Conservation (phyloP, 1,284 basidiomycete genomes). For the Wolfiporia cocos region DNA sequence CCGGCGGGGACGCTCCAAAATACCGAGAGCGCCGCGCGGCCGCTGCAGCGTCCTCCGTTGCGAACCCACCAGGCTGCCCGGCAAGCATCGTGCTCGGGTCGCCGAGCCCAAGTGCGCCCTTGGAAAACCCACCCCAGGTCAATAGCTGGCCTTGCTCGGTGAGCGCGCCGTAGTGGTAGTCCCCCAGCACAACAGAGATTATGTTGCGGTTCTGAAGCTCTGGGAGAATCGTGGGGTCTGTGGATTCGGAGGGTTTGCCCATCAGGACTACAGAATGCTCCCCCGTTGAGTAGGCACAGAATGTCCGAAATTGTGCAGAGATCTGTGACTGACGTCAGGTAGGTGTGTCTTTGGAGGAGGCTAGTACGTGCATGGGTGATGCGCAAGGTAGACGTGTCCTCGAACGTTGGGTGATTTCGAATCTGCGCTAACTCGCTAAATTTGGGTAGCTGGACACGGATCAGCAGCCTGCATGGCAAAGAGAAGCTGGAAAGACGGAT, state of each 20-base stretch:
- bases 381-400: constrained; percentile 1
- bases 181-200: constrained; percentile 83
- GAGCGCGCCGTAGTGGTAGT: constrained; percentile 86
- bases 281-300: constrained; percentile 78
- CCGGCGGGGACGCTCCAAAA: constrained; percentile 31
- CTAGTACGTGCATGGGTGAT: constrained; percentile 7
- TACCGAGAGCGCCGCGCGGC: constrained; percentile 25
- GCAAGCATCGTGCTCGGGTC: constrained; percentile 47
- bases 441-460: constrained; percentile 50
- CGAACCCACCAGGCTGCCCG: constrained; percentile 27
- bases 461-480: constrained; percentile 7
- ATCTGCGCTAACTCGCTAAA: constrained; percentile 61
- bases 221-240: constrained; percentile 56
- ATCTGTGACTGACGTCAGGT: constrained; percentile 41
- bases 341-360: background rate
- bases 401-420: constrained; percentile 8
- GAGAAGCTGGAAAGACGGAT: constrained; percentile 1
- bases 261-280: constrained; percentile 60
- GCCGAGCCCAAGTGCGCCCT: constrained; percentile 81
- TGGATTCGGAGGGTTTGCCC: constrained; percentile 32
- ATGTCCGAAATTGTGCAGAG: constrained; percentile 76
- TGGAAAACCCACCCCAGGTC: constrained; percentile 79
- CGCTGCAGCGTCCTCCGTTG: constrained; percentile 26
- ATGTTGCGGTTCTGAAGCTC: constrained; percentile 67
- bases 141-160: constrained; percentile 72